Percentiles rank a stretch among this genome's conserved stretches.
Evolutionary conservation across 768 basidiomycete species (phyloP).

Genomic region (Suillus paluster): DNA sequence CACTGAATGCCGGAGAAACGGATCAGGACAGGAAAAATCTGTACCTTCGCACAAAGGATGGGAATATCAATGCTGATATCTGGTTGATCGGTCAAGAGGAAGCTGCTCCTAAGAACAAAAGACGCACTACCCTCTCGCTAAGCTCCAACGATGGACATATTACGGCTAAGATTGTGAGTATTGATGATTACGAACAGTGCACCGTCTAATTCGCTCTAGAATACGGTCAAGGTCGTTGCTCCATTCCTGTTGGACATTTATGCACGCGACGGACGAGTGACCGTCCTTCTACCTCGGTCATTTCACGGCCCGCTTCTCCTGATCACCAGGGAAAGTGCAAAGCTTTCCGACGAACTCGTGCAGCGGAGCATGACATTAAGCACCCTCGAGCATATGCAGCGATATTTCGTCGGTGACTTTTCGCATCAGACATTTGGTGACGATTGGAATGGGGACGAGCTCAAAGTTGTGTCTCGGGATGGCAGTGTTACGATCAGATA

Average conservation of each 20-base stretch:
- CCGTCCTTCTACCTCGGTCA: conserved; percentile 42
- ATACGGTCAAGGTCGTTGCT: conserved; percentile 17
- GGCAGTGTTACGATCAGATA: conserved; percentile 44
- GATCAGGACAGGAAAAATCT: conserved; percentile 18
- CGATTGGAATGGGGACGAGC: conserved; percentile 45
- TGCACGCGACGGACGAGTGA: conserved; percentile 37
- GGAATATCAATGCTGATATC: conserved; percentile 18
- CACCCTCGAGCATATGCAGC: conserved; percentile 35
- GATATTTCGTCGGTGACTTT: conserved; percentile 50
- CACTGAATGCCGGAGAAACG: conserved; percentile 11
- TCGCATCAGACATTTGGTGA: conserved; percentile 29
- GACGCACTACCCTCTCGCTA: conserved; percentile 12
- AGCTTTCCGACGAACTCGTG: conserved; percentile 38
- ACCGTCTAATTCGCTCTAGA: conserved; percentile 3
- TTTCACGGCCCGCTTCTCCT: conserved; percentile 45
- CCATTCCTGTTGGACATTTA: conserved; percentile 17
- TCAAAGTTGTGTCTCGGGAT: conserved; percentile 39
- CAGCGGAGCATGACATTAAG: conserved; percentile 36
- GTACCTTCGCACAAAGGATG: conserved; percentile 17
- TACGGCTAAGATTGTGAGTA: conserved; percentile 18
- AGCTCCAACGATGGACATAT: conserved; percentile 15
- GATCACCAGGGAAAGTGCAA: conserved; percentile 30
- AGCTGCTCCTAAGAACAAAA: not conserved
- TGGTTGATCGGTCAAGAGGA: conserved; percentile 31
- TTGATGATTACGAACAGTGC: not conserved